Conservation (phyloP, 805 yeast species). For the Phaffomyces thermotolerans region DNA sequence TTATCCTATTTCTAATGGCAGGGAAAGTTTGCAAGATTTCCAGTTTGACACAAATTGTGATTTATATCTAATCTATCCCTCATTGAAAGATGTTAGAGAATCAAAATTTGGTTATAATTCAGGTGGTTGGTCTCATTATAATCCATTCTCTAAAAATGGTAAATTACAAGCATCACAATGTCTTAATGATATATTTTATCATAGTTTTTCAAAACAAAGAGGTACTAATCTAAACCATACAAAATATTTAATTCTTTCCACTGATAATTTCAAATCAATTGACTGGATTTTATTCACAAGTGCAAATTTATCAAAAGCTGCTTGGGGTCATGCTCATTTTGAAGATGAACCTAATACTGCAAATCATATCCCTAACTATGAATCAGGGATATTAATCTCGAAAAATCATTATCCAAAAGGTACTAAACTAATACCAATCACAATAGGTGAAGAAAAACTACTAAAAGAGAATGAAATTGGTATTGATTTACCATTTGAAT, state of each 20-base stretch:
- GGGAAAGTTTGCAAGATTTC: slow-evolving; percentile 18
- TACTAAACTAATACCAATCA: slow-evolving; percentile 34
- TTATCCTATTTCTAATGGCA: slow-evolving; percentile 10
- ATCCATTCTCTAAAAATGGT: slow-evolving; percentile 22
- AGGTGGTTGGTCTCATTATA: slow-evolving; percentile 46
- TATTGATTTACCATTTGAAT: slow-evolving; percentile 44
- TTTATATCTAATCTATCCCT: slow-evolving; percentile 39
- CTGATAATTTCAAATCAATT: slow-evolving; percentile 41
- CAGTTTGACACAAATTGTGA: slow-evolving; percentile 21
- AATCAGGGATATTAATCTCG: slow-evolving; percentile 45
- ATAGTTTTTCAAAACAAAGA: slow-evolving; percentile 24
- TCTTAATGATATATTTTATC: slow-evolving; percentile 31
- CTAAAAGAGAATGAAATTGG: slow-evolving; percentile 13
- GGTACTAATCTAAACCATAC: slow-evolving; percentile 50
- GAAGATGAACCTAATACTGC: slow-evolving; percentile 20
- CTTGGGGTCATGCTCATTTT: slow-evolving; percentile 56
- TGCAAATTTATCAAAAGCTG: slow-evolving; percentile 67
- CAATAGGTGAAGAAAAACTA: slow-evolving; percentile 28
- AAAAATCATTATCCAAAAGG: slow-evolving; percentile 18
- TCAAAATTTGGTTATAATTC: slow-evolving; percentile 34
- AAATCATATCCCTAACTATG: slow-evolving; percentile 37
- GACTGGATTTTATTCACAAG: slow-evolving; percentile 71
- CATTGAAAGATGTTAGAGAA: slow-evolving; percentile 2
- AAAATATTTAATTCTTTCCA: slow-evolving; percentile 55
- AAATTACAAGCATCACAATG: slow-evolving; percentile 31